phyloP scores from a whole-genome alignment of 805 yeast genomes.

The Candida cerambycidarum region DNA sequence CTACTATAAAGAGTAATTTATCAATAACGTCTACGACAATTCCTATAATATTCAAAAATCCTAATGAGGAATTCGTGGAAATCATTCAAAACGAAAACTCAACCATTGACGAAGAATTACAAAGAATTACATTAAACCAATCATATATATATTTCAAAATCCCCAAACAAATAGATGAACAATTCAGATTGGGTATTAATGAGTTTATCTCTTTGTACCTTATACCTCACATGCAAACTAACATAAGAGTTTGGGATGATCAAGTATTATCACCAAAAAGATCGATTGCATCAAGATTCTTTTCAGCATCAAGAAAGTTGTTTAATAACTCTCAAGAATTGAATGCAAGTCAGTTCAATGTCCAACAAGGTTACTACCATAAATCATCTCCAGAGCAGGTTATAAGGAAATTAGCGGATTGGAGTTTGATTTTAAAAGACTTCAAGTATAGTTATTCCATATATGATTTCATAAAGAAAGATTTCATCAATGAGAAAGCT shows the following conservation, averaged over 20 bases:
- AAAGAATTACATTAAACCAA: conserved; percentile 27
- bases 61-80: conserved; percentile 9
- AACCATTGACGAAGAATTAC: conserved; percentile 52
- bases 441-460: conserved; percentile 80
- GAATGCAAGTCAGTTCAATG: conserved; percentile 39
- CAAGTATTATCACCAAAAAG: conserved; percentile 72
- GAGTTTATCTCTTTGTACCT: conserved; percentile 52
- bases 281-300: conserved; percentile 72
- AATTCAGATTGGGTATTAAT: conserved; percentile 38
- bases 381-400: conserved; percentile 68
- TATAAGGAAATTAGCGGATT: conserved; percentile 83
- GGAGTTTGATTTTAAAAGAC: conserved; percentile 89
- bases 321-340: conserved; percentile 28
- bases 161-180: conserved; percentile 40
- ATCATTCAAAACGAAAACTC: conserved; percentile 29
- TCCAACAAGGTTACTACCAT: conserved; percentile 56
- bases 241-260: conserved; percentile 83
- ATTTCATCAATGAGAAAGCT: conserved; percentile 72
- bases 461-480: conserved; percentile 79
- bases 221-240: conserved; percentile 83
- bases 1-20: conserved; percentile 24
- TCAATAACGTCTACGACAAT: conserved; percentile 23
- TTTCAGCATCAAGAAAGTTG: conserved; percentile 63
- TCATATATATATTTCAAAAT: conserved; percentile 14
- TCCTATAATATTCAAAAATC: conserved; percentile 10